Base-by-base conservation (phyloP, 1,284 basidiomycete genomes). In the Rhodofomes roseus region DNA sequence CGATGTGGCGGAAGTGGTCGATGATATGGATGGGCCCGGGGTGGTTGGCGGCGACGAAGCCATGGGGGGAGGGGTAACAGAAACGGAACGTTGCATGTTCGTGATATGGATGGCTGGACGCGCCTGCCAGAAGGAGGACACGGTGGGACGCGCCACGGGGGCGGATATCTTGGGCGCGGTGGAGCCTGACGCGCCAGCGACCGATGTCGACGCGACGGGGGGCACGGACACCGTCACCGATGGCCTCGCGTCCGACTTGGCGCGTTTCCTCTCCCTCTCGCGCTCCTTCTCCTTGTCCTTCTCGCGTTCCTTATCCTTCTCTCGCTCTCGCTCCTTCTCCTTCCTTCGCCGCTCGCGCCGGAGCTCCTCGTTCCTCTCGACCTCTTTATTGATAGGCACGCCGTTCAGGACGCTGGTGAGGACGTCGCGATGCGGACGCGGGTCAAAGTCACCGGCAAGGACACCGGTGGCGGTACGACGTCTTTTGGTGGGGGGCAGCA, bases 391-490 rank as follows among this genome's bases (percentile, higher is more conserved):
- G 7, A 82, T 81, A 0, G 79, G 80, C 43, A 91, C 85, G 57
- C 89, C 87, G 69, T 92, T 91, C 66, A 91, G 75, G 50, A 91
- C 70, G 73, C 86, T 89, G 14, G 89, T 92, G 64, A 92, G 78
- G 61, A 88, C 87, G 74, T 91, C 89, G 70, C 89, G 81, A 31
- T 79, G 67, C 0, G 86, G 85, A 37, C 79, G 80, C 4, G 78
- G 71, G 76, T 92, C 89, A 72, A 89, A 90, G 66, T 79, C 76
- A 66, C 89, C 89, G 0, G 88, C 84, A 72, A 91, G 81, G 44
- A 92, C 86, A 16, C 83, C 70, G 11, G 89, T 92, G 54, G 89
- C 90, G 55, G 81, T 87, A 60, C 89, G 85, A 22, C 89, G 82
- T 27, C 68, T 65, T 62, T 70, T 73, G 59, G 62, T 60, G 22